Evolutionary conservation across 2,329 filamentous ascomycete species (phyloP), one percentile per base, ranked within the genome.

Genomic region (Aspergillus fumigatiaffinis): DNA sequence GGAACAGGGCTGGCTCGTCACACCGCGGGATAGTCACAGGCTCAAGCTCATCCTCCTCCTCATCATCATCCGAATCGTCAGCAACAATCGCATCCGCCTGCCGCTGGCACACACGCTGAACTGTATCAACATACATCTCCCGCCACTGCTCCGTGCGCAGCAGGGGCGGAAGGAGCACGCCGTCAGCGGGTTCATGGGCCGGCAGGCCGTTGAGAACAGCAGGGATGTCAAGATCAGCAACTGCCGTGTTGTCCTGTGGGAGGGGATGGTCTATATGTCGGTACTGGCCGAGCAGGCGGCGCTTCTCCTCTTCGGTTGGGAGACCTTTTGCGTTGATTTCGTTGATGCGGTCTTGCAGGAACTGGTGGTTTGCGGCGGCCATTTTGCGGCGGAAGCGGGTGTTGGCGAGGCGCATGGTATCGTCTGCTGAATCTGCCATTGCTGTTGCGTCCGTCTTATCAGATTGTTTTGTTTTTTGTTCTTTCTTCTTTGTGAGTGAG

Each of bases 301-400:
- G 47, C 47, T 57, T 57, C 9, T 53, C 47, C 17, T 54, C 6
- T 48, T 57, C 55, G 9, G 51, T 57, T 3, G 57, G 21, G 10
- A 53, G 44, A 51, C 48, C 46, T 46, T 50, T 53, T 3, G 14
- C 35, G 28, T 51, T 28, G 35, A 52, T 53, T 25, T 59, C 57
- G 32, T 56, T 25, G 46, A 59, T 21, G 32, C 53, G 50, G 46
- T 59, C 53, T n/a, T 56, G 50, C 14, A 59, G 53, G 28, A 59
- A 59, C 21, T 51, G 28, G 21, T 23, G 50, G 32, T 56, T 56
- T 25, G 53, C 32, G 21, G 44, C 1, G 20, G 32, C 46, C 57
- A 59, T 59, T 51, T 26, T 50, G 47, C n/a, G 47, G 20, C 53
- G 57, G 46, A 59, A 54, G 14, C 57, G 53, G 17, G 20, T 41